Percentiles rank a stretch among this genome's conserved stretches.
phyloP scores from a whole-genome alignment of 345 rosid genomes.

The Barbarea vulgaris region DNA sequence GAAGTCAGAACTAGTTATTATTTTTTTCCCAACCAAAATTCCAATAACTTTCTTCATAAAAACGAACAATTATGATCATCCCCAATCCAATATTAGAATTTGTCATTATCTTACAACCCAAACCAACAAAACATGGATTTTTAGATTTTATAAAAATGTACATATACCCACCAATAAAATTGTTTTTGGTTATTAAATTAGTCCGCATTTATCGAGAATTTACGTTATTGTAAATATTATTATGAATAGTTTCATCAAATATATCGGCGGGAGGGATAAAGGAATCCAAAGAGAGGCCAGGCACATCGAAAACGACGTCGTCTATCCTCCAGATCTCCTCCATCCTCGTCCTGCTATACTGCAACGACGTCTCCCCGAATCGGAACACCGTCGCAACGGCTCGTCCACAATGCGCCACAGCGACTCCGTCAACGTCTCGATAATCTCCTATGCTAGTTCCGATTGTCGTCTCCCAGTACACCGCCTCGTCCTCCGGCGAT shows the following conservation, averaged over 20 bases:
- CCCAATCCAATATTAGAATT: constrained; percentile 1
- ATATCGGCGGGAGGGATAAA: constrained; percentile 97
- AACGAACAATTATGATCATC: background rate
- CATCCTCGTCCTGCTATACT: constrained; percentile 82
- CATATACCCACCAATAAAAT: constrained; percentile 36
- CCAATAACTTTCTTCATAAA: background rate
- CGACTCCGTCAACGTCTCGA: constrained; percentile 78
- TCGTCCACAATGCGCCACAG: constrained; percentile 81
- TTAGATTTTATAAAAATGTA: constrained; percentile 15
- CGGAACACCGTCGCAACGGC: constrained; percentile 88
- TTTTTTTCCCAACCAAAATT: background rate
- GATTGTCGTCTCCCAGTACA: constrained; percentile 94
- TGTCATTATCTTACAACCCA: background rate
- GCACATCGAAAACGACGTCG: constrained; percentile 90
- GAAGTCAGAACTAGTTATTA: background rate
- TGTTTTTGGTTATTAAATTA: constrained; percentile 14
- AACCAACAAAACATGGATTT: background rate
- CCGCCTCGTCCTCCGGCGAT: constrained; percentile 55
- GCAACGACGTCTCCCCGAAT: constrained; percentile 72
- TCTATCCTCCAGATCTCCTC: constrained; percentile 92
- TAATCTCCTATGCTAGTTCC: constrained; percentile 89
- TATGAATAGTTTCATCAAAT: constrained; percentile 40
- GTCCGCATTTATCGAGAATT: constrained; percentile 18
- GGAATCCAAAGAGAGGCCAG: constrained; percentile 78
- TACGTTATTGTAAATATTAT: background rate